Conservation (phyloP, 2,329 filamentous ascomycete species). For the Cladosporium colombiae region DNA sequence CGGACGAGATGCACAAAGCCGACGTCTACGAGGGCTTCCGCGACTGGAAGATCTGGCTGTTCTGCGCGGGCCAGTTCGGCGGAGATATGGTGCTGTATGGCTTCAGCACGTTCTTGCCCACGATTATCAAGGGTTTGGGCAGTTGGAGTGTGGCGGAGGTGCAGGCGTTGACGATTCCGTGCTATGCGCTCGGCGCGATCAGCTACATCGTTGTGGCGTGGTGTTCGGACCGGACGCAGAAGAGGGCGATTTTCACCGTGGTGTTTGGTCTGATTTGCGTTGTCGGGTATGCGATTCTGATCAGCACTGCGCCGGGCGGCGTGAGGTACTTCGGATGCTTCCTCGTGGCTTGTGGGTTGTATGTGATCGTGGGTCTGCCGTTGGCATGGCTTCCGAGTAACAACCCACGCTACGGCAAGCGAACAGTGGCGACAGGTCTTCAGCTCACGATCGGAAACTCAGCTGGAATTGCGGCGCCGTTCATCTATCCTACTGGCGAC, state of each 20-base stretch:
- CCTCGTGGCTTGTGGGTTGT: constrained; percentile 13
- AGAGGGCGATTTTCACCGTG: constrained; percentile 64
- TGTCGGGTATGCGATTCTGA: constrained; percentile 55
- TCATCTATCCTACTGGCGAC: constrained; percentile 47
- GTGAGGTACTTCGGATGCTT: constrained; percentile 63
- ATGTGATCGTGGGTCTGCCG: constrained; percentile 18
- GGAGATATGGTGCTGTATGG: constrained; percentile 77
- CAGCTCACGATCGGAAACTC: constrained; percentile 71
- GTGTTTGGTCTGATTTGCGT: constrained; percentile 60
- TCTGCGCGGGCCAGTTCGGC: constrained; percentile 70
- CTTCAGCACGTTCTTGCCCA: constrained; percentile 75
- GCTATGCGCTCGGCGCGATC: constrained; percentile 71
- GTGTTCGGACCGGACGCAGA: constrained; percentile 67
- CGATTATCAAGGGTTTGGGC: constrained; percentile 69
- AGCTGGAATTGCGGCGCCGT: constrained; percentile 63
- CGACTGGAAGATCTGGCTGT: constrained; percentile 76
- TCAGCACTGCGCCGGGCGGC: constrained; percentile 60
- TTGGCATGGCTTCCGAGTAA: constrained; percentile 56
- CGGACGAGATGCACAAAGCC: constrained; percentile 54
- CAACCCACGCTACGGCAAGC: constrained; percentile 72
- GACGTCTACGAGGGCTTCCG: constrained; percentile 68
- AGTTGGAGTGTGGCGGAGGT: constrained; percentile 64
- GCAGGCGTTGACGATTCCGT: constrained; percentile 76
- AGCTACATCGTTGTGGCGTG: constrained; percentile 67
- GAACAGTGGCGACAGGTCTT: constrained; percentile 69